These are phyloP conservation scores for Mortierella sp. DNA, from an alignment of 371 early-diverging fungal species.

Conservation along the genomic window DNA sequence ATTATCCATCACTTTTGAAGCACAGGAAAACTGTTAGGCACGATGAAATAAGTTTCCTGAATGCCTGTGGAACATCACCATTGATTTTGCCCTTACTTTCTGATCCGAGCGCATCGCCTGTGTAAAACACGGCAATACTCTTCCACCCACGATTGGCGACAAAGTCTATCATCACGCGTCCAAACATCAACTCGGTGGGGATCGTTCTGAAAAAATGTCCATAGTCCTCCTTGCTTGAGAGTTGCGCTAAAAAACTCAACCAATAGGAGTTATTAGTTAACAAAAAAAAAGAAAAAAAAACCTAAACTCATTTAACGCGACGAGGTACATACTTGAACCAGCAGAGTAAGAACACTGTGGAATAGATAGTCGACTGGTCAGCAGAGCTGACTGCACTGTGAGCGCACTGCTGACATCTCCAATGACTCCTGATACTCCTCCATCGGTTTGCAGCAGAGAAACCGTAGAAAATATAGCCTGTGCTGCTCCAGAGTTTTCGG, in stretches of 20 bases:
- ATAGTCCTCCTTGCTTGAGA: conserved; percentile 71
- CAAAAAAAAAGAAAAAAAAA: neutral
- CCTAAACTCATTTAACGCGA: neutral
- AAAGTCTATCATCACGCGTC: conserved; percentile 67
- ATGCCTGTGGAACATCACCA: neutral
- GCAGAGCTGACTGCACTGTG: conserved; percentile 67
- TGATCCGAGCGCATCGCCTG: conserved; percentile 66
- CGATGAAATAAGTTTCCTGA: neutral
- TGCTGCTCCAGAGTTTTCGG: conserved; percentile 68
- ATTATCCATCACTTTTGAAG: conserved; percentile 62
- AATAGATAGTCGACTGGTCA: conserved; percentile 69
- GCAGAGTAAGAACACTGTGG: conserved; percentile 74
- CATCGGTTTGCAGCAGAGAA: conserved; percentile 63
- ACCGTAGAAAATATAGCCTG: conserved; percentile 74
- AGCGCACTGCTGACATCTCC: conserved; percentile 73
- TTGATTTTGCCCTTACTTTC: conserved; percentile 54
- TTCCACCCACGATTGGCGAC: conserved; percentile 68
- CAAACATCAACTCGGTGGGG: conserved; percentile 67
- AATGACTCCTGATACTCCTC: conserved; percentile 65
- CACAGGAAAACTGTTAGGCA: neutral
- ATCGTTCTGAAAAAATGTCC: conserved; percentile 70
- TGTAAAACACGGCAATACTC: conserved; percentile 64
- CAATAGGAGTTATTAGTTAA: neutral
- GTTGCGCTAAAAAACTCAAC: conserved; percentile 56
- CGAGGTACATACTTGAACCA: conserved; percentile 60